Evolutionary conservation across 2,329 filamentous ascomycete species (phyloP).

Genomic region (Lasiodiplodia sp.): DNA sequence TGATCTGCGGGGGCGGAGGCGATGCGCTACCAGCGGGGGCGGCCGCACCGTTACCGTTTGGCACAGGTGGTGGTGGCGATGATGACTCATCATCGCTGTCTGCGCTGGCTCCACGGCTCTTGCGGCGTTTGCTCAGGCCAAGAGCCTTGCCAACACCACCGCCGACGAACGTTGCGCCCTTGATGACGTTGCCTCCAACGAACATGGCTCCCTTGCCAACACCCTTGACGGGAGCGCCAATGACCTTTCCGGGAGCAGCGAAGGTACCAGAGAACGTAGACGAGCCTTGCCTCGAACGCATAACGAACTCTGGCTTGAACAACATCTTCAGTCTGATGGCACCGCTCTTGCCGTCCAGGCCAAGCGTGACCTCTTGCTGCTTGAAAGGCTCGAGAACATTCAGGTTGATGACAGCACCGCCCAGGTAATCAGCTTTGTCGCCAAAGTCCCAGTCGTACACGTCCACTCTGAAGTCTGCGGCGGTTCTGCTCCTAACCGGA

Average conservation of each 20-base stretch:
- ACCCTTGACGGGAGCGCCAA: conserved; percentile 95
- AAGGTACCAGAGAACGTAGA: conserved; percentile 94
- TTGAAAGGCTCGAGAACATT: conserved; percentile 84
- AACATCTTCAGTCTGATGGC: conserved; percentile 81
- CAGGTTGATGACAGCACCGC: conserved; percentile 77
- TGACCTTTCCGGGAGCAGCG: conserved; percentile 83
- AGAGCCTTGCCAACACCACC: conserved; percentile 71
- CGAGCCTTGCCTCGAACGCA: conserved; percentile 84
- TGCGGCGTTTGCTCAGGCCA: conserved; percentile 59
- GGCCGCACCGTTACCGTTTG: conserved; percentile 36
- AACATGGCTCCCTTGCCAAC: conserved; percentile 76
- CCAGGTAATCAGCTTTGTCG: conserved; percentile 91
- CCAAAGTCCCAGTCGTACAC: conserved; percentile 98
- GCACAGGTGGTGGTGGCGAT: conserved; percentile 29
- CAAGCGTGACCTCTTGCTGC: conserved; percentile 75
- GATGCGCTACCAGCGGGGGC: conserved; percentile 35
- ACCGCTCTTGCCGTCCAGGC: conserved; percentile 89
- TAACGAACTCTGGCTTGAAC: conserved; percentile 93
- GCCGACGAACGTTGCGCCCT: conserved; percentile 88
- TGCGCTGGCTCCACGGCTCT: conserved; percentile 60
- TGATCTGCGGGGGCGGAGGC: conserved; percentile 41
- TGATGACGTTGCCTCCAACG: conserved; percentile 81
- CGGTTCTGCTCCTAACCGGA: conserved; percentile 81
- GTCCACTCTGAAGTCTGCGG: conserved; percentile 80
- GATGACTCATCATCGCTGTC: conserved; percentile 53